These are phyloP conservation scores for Xylaria digitata DNA, from an alignment of 2,329 filamentous ascomycete genomes.

Conservation along the genomic window DNA sequence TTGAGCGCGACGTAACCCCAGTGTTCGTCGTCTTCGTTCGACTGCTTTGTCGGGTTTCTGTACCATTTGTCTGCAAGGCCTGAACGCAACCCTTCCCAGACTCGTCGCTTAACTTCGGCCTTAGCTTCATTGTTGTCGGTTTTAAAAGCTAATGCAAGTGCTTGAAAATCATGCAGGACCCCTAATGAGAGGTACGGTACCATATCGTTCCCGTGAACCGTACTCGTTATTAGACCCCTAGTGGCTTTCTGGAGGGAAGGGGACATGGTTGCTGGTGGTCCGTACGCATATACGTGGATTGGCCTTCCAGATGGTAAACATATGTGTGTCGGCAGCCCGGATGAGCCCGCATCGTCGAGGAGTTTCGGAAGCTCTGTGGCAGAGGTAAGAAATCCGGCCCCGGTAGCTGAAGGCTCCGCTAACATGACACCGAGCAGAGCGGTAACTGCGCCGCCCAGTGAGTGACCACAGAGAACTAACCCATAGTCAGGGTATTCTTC, in stretches of 20 bases:
- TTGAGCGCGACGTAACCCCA: slow-evolving; percentile 78
- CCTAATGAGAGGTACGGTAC: slow-evolving; percentile 80
- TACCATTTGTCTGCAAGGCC: slow-evolving; percentile 72
- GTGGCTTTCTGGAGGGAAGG: slow-evolving; percentile 76
- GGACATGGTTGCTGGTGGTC: slow-evolving; percentile 78
- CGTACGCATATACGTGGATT: slow-evolving; percentile 84
- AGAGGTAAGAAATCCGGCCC: slow-evolving; percentile 72
- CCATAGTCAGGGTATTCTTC: slow-evolving; percentile 76
- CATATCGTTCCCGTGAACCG: slow-evolving; percentile 78
- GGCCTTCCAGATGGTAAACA: slow-evolving; percentile 74
- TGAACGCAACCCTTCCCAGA: slow-evolving; percentile 74
- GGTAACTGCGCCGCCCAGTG: slow-evolving; percentile 75
- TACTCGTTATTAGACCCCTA: slow-evolving; percentile 77
- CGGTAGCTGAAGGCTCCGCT: slow-evolving; percentile 67
- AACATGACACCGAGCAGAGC: slow-evolving; percentile 78
- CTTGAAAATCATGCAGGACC: slow-evolving; percentile 79
- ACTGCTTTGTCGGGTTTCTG: slow-evolving; percentile 53
- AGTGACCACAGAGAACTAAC: slow-evolving; percentile 76
- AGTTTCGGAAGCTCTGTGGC: slow-evolving; percentile 58
- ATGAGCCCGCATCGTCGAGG: slow-evolving; percentile 48
- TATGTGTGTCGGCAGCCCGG: slow-evolving; percentile 50
- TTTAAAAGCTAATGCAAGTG: slow-evolving; percentile 77
- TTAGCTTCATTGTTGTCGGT: slow-evolving; percentile 75
- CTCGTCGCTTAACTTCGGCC: slow-evolving; percentile 71
- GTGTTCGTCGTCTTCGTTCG: slow-evolving; percentile 68